These are phyloP conservation scores for Lithospermum erythrorhizon DNA, from an alignment of 257 asterid species.

Conservation along the genomic window DNA sequence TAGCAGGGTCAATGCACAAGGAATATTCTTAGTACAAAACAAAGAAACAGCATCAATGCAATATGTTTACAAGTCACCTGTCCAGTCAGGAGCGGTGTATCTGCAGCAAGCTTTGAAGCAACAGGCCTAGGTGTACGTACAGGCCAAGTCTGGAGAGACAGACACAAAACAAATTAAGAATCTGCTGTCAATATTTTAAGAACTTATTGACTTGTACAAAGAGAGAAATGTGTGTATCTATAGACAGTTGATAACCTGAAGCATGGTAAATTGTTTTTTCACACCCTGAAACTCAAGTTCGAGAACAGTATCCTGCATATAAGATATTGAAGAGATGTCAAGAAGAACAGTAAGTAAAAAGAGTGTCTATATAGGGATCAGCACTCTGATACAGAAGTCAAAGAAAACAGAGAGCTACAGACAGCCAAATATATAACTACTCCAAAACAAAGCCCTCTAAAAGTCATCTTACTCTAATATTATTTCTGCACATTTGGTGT, in stretches of 20 bases:
- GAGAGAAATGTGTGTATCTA: constrained; percentile 2
- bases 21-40: not conserved
- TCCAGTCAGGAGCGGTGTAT: constrained; percentile 97
- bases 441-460: not conserved
- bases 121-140: constrained; percentile 98
- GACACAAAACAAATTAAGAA: constrained; percentile 11
- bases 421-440: not conserved
- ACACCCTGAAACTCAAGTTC: constrained; percentile 99
- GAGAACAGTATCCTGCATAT: constrained; percentile 85
- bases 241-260: constrained; percentile 49
- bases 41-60: not conserved
- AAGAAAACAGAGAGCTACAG: not conserved
- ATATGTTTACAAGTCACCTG: constrained; percentile 48
- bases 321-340: not conserved
- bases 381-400: not conserved
- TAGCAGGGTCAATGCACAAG: constrained; percentile 9
- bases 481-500: no score
- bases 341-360: not conserved
- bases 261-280: constrained; percentile 87
- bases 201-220: not conserved
- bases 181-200: not conserved
- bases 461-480: no score
- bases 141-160: constrained; percentile 75
- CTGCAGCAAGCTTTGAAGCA: constrained; percentile 94
- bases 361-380: not conserved